phyloP scores from a whole-genome alignment of 2,329 filamentous ascomycete species.

The Bipolaris bicolor region DNA sequence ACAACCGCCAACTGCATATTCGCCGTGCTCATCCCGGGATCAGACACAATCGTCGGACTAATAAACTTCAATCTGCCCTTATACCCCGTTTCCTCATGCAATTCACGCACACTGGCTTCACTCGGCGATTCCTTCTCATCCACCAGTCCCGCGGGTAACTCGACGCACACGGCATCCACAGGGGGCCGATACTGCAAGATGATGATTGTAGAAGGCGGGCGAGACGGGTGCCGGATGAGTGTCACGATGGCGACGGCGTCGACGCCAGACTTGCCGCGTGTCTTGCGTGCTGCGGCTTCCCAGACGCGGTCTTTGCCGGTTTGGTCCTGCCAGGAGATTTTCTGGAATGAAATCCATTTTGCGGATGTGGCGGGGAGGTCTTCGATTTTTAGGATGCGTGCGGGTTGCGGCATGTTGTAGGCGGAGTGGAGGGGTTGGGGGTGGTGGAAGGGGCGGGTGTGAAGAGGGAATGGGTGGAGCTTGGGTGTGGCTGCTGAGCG shows the following conservation, averaged over 20 bases:
- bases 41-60: conserved; percentile 71
- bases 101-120: conserved; percentile 63
- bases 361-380: conserved; percentile 60
- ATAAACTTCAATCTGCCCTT: conserved; percentile 59
- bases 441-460: conserved; percentile 22
- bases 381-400: conserved; percentile 48
- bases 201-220: conserved; percentile 59
- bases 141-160: conserved; percentile 66
- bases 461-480: background rate
- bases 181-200: conserved; percentile 67
- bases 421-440: conserved; percentile 21
- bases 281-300: conserved; percentile 59
- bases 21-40: conserved; percentile 65
- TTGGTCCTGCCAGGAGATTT: conserved; percentile 59
- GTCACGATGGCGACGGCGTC: conserved; percentile 66
- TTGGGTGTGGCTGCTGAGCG: background rate
- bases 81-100: conserved; percentile 69
- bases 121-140: conserved; percentile 63
- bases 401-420: conserved; percentile 42
- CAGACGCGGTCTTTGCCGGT: conserved; percentile 55
- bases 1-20: conserved; percentile 68
- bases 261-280: conserved; percentile 61
- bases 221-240: conserved; percentile 57
- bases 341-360: conserved; percentile 63
- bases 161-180: conserved; percentile 63